Conservation (phyloP, 305 asterid genomes). For the Ajuga reptans region DNA sequence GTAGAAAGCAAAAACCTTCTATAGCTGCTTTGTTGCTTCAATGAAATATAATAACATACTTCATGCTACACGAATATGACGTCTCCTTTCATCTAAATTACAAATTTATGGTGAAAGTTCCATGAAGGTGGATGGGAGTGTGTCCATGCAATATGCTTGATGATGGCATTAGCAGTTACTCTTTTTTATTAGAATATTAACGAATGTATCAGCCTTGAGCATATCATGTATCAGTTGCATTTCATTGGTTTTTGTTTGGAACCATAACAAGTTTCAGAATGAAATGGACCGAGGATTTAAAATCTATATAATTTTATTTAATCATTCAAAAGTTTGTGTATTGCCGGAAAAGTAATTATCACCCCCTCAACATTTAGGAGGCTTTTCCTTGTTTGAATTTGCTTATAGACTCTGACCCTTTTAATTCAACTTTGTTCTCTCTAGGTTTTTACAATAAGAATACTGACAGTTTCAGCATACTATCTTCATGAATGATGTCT, state of each 20-base stretch:
- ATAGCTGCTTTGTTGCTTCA: slow-evolving; percentile 2
- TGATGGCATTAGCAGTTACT: neutral
- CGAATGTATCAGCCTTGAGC: neutral
- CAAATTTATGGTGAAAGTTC: neutral
- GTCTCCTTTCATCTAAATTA: slow-evolving; percentile 4
- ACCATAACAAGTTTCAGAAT: neutral
- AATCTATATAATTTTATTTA: neutral
- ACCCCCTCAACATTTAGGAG: neutral
- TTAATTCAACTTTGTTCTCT: neutral
- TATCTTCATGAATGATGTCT: slow-evolving; percentile 1
- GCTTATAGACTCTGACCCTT: neutral
- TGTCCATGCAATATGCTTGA: neutral
- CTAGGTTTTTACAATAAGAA: slow-evolving; percentile 2
- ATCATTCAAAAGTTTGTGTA: neutral
- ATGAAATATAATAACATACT: neutral
- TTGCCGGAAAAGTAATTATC: neutral
- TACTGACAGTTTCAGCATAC: neutral
- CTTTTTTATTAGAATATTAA: neutral
- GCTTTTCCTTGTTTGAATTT: neutral
- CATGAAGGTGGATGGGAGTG: neutral
- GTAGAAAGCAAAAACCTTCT: neutral
- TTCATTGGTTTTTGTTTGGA: neutral
- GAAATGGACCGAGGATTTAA: neutral
- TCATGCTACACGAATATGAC: neutral
- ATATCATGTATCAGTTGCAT: neutral